Conservation (phyloP, 2,329 filamentous ascomycete genomes). For the Parafenestella ontariensis region DNA sequence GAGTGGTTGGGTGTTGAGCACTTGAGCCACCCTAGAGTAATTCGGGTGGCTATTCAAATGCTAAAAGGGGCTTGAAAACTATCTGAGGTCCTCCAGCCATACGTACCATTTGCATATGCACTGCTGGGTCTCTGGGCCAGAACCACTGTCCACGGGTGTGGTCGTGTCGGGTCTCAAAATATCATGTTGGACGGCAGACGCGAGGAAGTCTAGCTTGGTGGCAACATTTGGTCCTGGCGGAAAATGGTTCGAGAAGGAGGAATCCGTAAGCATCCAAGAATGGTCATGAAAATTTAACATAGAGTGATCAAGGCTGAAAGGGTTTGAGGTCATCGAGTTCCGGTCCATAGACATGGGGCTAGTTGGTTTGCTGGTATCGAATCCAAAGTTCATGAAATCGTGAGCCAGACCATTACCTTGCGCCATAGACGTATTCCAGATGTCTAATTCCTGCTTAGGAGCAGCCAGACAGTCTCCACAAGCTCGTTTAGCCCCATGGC, state of each 20-base stretch:
- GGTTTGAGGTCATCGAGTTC: conserved; percentile 18
- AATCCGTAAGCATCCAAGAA: conserved; percentile 40
- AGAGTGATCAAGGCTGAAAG: conserved; percentile 25
- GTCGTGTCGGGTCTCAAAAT: conserved; percentile 26
- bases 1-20: too few species aligned
- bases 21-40: not conserved
- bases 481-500: conserved; percentile 37
- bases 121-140: conserved; percentile 16
- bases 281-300: conserved; percentile 31
- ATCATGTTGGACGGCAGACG: conserved; percentile 38
- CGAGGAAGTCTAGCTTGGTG: conserved; percentile 39
- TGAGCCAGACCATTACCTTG: conserved; percentile 36
- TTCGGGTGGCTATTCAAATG: not conserved
- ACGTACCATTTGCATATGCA: conserved; percentile 43
- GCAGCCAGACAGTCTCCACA: conserved; percentile 38
- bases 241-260: conserved; percentile 27
- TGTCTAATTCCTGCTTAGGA: conserved; percentile 32
- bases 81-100: not conserved
- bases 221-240: conserved; percentile 12
- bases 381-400: conserved; percentile 34
- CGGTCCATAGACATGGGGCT: conserved; percentile 26
- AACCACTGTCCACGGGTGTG: conserved; percentile 9
- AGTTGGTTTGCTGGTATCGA: conserved; percentile 28
- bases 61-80: not conserved
- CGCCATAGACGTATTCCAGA: conserved; percentile 37